Conservation (phyloP, 1,284 basidiomycete genomes). For the Ceraceosorus bombacis region DNA sequence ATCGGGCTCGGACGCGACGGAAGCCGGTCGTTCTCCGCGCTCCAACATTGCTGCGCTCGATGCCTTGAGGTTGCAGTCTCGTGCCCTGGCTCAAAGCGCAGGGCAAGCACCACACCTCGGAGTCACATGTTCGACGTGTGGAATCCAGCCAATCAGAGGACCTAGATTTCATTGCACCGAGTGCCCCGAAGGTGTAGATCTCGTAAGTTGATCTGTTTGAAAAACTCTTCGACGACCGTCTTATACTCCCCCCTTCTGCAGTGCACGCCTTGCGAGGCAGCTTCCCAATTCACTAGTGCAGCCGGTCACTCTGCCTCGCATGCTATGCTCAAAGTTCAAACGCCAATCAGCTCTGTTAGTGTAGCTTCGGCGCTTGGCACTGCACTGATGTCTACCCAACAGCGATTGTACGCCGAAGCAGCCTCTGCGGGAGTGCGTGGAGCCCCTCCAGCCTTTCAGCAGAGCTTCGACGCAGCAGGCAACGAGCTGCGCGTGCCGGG, state of each 20-base stretch:
- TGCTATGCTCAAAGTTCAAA: conserved; percentile 7
- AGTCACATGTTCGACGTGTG: conserved; percentile 6
- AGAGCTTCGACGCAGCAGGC: too few species aligned
- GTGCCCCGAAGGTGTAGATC: conserved; percentile 10
- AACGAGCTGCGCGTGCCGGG: too few species aligned
- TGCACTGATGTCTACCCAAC: neutral
- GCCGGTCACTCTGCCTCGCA: conserved; percentile 6
- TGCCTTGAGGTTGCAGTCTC: neutral
- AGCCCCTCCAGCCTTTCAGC: too few species aligned
- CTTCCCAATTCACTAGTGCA: neutral
- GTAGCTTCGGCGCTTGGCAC: neutral
- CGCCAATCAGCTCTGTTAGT: neutral
- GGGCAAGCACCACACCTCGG: neutral
- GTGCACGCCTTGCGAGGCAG: conserved; percentile 10
- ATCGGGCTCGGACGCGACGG: too few species aligned
- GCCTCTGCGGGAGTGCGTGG: neutral
- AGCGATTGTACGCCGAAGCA: neutral
- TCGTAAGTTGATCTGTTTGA: conserved; percentile 7
- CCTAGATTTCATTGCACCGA: conserved; percentile 10
- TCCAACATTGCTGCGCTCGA: neutral
- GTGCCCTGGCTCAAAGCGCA: too few species aligned
- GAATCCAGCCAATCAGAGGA: conserved; percentile 8
- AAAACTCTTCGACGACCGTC: neutral
- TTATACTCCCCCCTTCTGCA: neutral
- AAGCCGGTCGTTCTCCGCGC: too few species aligned